These are phyloP conservation scores for Geotrichum phurueaensis DNA, from an alignment of 1,139 yeast species.

Conservation along the genomic window DNA sequence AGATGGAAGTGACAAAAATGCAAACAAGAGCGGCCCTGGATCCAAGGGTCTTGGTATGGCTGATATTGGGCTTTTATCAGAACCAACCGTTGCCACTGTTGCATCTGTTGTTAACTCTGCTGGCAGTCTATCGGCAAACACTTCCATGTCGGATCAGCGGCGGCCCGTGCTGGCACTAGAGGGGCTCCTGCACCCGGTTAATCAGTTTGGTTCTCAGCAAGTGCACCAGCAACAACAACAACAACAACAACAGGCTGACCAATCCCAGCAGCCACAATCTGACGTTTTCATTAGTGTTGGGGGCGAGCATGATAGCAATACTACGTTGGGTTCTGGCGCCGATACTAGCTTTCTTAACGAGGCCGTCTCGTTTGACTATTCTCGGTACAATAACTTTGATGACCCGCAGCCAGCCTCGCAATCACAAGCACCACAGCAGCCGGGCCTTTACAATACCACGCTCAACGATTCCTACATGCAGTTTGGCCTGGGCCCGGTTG, in stretches of 20 bases:
- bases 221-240: conserved; percentile 9
- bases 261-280: conserved; percentile 6
- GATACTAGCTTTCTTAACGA: not conserved
- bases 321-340: not conserved
- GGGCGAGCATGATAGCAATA: conserved; percentile 5
- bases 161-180: conserved; percentile 9
- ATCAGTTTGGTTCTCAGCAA: conserved; percentile 6
- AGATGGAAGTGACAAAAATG: not conserved
- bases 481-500: conserved; percentile 14
- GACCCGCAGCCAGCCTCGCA: not conserved
- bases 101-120: conserved; percentile 4
- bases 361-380: not conserved
- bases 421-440: not conserved
- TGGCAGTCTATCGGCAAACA: not conserved
- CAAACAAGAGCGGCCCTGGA: not conserved
- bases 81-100: not conserved
- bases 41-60: not conserved
- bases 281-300: not conserved
- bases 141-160: conserved; percentile 11
- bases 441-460: not conserved
- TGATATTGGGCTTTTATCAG: not conserved
- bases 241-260: conserved; percentile 7
- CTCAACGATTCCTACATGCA: conserved; percentile 10
- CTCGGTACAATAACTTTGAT: not conserved
- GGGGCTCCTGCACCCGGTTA: conserved; percentile 5